A percentile compares a stretch with the other conserved stretches of the same genome.
Conservation (phyloP, 78 protist species). For the Dictyostelium citrinum region DNA sequence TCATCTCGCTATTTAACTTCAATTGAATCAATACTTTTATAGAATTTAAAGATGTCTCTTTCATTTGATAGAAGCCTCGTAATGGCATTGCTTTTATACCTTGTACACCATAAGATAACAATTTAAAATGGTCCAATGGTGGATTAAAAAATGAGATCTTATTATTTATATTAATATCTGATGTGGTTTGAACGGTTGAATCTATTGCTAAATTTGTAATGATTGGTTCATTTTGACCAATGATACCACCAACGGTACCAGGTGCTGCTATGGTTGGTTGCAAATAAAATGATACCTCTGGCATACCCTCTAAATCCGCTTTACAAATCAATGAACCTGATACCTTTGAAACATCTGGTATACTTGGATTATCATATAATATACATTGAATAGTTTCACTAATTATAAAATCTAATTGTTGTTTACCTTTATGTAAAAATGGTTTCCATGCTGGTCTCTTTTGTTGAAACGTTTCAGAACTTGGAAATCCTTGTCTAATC, state of each 20-base stretch:
- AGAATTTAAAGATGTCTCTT: background rate
- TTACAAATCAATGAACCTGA: conserved; percentile 30
- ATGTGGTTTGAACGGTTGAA: conserved; percentile 64
- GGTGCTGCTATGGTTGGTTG: background rate
- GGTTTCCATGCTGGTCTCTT: conserved; percentile 71
- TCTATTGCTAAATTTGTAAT: conserved; percentile 55
- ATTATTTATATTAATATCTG: conserved; percentile 46
- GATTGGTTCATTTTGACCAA: background rate
- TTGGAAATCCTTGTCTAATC: conserved; percentile 57
- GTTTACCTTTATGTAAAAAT: conserved; percentile 61
- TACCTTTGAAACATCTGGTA: conserved; percentile 24
- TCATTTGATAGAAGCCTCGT: conserved; percentile 75
- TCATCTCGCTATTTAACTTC: conserved; percentile 15
- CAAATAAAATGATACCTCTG: conserved; percentile 65
- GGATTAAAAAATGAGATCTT: conserved; percentile 63
- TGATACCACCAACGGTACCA: background rate
- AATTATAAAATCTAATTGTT: conserved; percentile 48
- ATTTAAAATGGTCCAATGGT: conserved; percentile 42
- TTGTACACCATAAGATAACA: conserved; percentile 15
- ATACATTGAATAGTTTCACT: conserved; percentile 35
- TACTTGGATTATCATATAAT: conserved; percentile 53
- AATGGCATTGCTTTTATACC: conserved; percentile 37
- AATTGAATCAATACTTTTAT: conserved; percentile 53
- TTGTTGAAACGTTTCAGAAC: background rate
- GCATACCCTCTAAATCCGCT: conserved; percentile 74